Percentiles rank a stretch among this genome's conserved stretches.
Evolutionary conservation across 306 rosid species (phyloP).

Genomic region (Quercus gilva): DNA sequence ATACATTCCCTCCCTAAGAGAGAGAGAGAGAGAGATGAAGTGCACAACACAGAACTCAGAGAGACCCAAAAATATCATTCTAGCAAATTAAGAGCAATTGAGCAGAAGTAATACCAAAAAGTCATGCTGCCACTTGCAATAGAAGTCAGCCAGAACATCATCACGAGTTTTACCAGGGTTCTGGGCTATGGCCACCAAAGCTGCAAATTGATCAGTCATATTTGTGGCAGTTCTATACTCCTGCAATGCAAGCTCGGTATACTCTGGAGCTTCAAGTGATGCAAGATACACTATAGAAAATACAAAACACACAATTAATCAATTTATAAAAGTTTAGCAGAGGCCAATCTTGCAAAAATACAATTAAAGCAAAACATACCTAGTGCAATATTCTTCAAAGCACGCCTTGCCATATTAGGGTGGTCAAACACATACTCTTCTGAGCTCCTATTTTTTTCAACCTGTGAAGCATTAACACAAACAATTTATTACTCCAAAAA

Average conservation of each 20-base stretch:
- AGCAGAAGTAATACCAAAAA: slow-evolving; percentile 54
- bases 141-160: slow-evolving; percentile 81
- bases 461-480: slow-evolving; percentile 44
- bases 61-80: slow-evolving; percentile 7
- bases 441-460: slow-evolving; percentile 67
- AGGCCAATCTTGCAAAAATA: slow-evolving; percentile 3
- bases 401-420: slow-evolving; percentile 79
- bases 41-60: not conserved
- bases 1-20: not conserved
- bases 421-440: slow-evolving; percentile 71
- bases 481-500: not conserved
- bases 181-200: slow-evolving; percentile 86
- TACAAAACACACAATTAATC: slow-evolving; percentile 22
- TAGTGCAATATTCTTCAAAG: slow-evolving; percentile 86
- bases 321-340: slow-evolving; percentile 17
- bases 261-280: slow-evolving; percentile 56
- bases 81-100: slow-evolving; percentile 9
- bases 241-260: slow-evolving; percentile 45
- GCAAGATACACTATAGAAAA: slow-evolving; percentile 72
- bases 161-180: slow-evolving; percentile 86
- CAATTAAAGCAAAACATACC: slow-evolving; percentile 44
- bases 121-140: slow-evolving; percentile 85
- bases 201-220: slow-evolving; percentile 98
- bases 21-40: not conserved
- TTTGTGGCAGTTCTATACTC: slow-evolving; percentile 87